Base-by-base conservation (phyloP, 2,329 filamentous ascomycete genomes). In the Fusarium poae region DNA sequence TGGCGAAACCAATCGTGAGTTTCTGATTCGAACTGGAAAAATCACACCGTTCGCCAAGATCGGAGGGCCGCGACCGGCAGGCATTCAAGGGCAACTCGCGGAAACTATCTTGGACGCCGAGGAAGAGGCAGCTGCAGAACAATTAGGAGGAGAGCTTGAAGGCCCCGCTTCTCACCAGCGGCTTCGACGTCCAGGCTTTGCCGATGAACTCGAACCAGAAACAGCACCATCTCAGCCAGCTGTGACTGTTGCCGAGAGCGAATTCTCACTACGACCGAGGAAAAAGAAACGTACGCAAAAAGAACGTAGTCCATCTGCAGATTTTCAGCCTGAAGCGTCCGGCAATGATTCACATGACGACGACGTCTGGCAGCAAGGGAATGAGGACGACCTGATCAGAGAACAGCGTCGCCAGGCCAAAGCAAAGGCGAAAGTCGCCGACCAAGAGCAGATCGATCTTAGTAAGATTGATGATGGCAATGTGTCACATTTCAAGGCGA, bases 11-110 rank as follows among this genome's bases (percentile, higher is more conserved):
- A 89, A 93, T 64, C 88, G 94, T 51, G 94, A 97, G 46, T 99
- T 92, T 77, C 86, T 99, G 46, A 96, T 99, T 49, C 89, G 96
- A 29, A 99, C 95, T 0, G 96, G 96, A 65, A 98, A 98, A 80
- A 98, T 99, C 71, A 99, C 96, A 0, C 96, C 96, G 0, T 99
- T 99, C 75, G 92, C 94, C 10, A 92, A 91, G 67, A 87, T 97
- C 72, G 89, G 89, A 27, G 85, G 88, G 16, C 84, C 87, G n/a
- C 82, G 89, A 3, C 84, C 84, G 5, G 83, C 87, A 29, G 88
- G 86, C 5, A 84, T 89, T 4, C 85, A 90, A 44, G 91, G 91
- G 3, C 90, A 90, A 62, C 82, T 97, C 18, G 91, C 91, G 13
- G 90, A 94, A 74, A 91, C 90, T 3, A 86, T 97, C 61, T 82